phyloP scores from a whole-genome alignment of 345 rosid species.

The Eucalyptus leucophloia region DNA sequence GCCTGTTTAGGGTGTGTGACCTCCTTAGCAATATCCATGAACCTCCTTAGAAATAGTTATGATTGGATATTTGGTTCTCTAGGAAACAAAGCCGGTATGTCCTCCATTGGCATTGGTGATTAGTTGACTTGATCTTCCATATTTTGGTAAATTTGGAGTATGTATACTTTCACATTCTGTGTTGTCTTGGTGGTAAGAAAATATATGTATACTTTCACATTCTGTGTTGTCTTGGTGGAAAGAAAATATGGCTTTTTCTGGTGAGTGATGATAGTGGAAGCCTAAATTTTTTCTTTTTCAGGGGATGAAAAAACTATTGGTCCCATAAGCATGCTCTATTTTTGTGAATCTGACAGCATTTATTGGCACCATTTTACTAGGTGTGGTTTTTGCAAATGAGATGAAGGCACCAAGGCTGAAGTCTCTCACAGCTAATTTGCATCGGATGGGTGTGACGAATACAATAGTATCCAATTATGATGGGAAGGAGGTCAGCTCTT shows the following conservation, averaged over 20 bases:
- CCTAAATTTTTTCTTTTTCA: background rate
- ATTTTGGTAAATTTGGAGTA: background rate
- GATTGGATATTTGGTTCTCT: background rate
- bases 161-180: background rate
- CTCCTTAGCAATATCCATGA: background rate
- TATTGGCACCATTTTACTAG: constrained; percentile 14
- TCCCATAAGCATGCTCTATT: background rate
- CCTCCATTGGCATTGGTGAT: background rate
- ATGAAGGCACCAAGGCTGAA: constrained; percentile 71
- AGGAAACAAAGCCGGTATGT: background rate
- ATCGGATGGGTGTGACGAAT: constrained; percentile 93
- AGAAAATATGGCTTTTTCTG: background rate
- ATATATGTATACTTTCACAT: background rate
- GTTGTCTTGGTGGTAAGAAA: background rate
- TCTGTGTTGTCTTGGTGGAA: background rate
- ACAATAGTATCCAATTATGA: constrained; percentile 89
- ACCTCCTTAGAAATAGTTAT: background rate
- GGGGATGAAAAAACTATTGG: background rate
- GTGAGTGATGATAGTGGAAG: background rate
- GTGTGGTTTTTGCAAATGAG: constrained; percentile 86
- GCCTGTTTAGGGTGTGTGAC: background rate
- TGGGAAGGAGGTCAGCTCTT: constrained; percentile 77
- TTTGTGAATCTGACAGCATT: background rate
- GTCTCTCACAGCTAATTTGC: constrained; percentile 88
- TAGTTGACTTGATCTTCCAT: background rate